Conservation (phyloP, 805 yeast genomes). For the Cyberlindnera maritima region DNA sequence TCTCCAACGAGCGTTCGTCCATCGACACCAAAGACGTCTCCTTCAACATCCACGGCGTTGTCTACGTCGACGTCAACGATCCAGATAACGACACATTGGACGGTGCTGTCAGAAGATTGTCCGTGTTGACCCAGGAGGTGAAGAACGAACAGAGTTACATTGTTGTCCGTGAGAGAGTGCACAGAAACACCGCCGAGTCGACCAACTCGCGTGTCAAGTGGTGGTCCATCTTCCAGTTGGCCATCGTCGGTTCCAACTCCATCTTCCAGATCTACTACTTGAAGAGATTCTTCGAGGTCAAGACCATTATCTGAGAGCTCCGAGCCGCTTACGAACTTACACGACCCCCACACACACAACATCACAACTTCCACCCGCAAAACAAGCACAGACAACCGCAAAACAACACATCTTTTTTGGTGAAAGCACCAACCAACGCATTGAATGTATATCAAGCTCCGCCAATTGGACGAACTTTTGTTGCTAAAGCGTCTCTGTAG, state of each 20-base stretch:
- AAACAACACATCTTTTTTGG: no score
- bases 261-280: slow-evolving; percentile 91
- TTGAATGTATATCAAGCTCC: no score
- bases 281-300: slow-evolving; percentile 93
- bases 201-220: slow-evolving; percentile 96
- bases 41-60: slow-evolving; percentile 91
- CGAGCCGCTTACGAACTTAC: no score
- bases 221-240: slow-evolving; percentile 93
- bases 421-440: no score
- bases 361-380: no score
- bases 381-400: no score
- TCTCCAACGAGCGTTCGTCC: slow-evolving; percentile 78
- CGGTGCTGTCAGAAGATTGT: slow-evolving; percentile 72
- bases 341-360: no score
- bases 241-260: slow-evolving; percentile 83
- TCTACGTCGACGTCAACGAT: slow-evolving; percentile 77
- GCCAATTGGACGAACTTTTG: no score
- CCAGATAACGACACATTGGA: slow-evolving; percentile 79
- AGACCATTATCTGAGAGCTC: slow-evolving; percentile 65
- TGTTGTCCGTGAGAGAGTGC: slow-evolving; percentile 94
- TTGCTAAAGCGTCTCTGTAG: no score
- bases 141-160: slow-evolving; percentile 90
- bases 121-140: slow-evolving; percentile 77
- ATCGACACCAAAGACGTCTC: slow-evolving; percentile 84
- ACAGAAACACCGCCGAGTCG: slow-evolving; percentile 97